Base-by-base conservation (phyloP, 2,329 filamentous ascomycete species). In the Hypoxylon sp. region DNA sequence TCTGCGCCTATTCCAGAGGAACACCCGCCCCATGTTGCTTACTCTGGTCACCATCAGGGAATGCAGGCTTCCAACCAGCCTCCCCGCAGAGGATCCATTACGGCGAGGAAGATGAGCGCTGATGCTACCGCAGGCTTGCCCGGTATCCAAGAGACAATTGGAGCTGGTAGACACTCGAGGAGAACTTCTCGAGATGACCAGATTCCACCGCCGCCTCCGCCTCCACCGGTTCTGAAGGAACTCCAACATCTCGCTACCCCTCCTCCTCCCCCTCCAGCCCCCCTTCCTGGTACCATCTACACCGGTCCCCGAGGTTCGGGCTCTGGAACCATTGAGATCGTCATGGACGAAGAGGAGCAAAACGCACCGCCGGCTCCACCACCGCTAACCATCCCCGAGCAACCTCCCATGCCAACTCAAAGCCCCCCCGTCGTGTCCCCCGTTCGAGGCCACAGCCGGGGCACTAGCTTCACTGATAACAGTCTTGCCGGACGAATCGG, bases 201-300 rank as follows among this genome's bases (percentile, higher is more conserved):
- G 44, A 78, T 85, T 24, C 84, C 84, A 0, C 86, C 86, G 0
- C 86, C 86, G 0, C 87, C 87, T 0, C 84, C 86, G 1, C 83
- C 82, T 0, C 76, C 78, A 9, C 81, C 87, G 0, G 82, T 90
- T 69, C 77, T 91, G 37, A 89, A 86, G 78, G 88, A 91, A 76
- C 83, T 91, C 10, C 87, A 88, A 70, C 89, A 91, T 76, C 78
- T 91, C 26, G 87, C 87, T 22, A 82, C 80, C 24, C 88, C 88
- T 1, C 88, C 88, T 0, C 88, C 89, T 0, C 89, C 89, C 0
- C 89, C 89, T 0, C 88, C 88, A 0, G 85, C 87, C 0, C 88
- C 88, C 0, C 78, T 90, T 3, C 86, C 86, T 0, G 78, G 81
- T 35, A 79, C 80, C 6, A 75, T 84, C 50, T 82, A 84, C 68